Evolutionary conservation across 2,329 filamentous ascomycete species (phyloP).

Genomic region (Chrysosporium queenslandicum): DNA sequence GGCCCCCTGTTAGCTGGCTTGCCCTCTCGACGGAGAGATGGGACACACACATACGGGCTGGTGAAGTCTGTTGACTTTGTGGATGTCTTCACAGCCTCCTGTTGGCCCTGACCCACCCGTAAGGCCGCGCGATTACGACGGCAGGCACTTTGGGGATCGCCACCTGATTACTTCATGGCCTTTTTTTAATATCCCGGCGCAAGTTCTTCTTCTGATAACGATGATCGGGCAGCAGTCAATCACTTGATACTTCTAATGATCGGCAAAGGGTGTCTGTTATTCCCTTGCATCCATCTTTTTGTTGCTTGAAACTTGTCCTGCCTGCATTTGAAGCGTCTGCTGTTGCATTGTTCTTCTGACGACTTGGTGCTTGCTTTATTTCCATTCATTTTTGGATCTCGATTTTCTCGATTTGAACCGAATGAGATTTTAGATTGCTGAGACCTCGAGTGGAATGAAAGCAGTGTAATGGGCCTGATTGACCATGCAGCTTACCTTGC

Average conservation of each 20-base stretch:
- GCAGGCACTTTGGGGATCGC: conserved; percentile 3
- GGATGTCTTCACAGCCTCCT: background rate
- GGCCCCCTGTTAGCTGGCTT: too few species aligned
- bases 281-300: background rate
- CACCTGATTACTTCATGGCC: background rate
- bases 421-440: background rate
- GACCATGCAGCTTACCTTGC: background rate
- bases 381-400: background rate
- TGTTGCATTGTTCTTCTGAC: background rate
- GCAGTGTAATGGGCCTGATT: too few species aligned
- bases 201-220: background rate
- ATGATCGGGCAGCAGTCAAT: background rate
- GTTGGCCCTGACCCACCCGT: background rate
- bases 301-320: background rate
- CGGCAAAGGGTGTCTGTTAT: background rate
- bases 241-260: too few species aligned
- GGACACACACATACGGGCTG: too few species aligned
- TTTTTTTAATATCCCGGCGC: background rate
- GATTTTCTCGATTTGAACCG: background rate
- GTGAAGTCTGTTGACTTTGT: too few species aligned
- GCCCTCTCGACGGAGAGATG: too few species aligned
- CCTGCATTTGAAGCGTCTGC: background rate
- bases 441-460: background rate
- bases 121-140: background rate
- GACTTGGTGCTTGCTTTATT: background rate